Conservation (phyloP, 345 rosid genomes). For the Melastoma malabathricum region DNA sequence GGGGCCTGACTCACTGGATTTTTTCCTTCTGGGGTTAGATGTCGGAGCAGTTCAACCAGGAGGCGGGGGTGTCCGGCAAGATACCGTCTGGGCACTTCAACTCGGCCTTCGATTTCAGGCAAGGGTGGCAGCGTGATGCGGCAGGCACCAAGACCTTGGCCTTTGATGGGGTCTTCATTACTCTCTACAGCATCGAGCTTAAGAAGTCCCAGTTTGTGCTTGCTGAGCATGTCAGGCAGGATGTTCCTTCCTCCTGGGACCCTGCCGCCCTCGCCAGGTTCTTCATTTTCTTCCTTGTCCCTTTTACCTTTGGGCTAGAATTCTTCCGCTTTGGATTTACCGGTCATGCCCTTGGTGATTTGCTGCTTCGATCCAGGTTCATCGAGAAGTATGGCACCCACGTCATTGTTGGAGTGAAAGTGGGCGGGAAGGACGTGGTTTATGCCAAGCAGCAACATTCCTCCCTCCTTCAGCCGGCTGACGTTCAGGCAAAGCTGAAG, state of each 20-base stretch:
- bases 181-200: slow-evolving; percentile 32
- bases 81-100: slow-evolving; percentile 40
- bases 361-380: slow-evolving; percentile 20
- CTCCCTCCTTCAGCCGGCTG: slow-evolving; percentile 27
- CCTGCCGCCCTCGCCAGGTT: slow-evolving; percentile 35
- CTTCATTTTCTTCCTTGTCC: not conserved
- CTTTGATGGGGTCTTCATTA: slow-evolving; percentile 37
- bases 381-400: slow-evolving; percentile 35
- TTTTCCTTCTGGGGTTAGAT: slow-evolving; percentile 14
- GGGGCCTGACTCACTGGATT: not conserved
- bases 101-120: slow-evolving; percentile 28
- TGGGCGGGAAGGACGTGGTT: slow-evolving; percentile 44
- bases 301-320: not conserved
- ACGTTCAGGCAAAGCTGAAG: slow-evolving; percentile 27
- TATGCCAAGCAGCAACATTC: slow-evolving; percentile 36
- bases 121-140: slow-evolving; percentile 40
- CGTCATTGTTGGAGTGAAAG: slow-evolving; percentile 32
- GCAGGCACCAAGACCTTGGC: slow-evolving; percentile 40
- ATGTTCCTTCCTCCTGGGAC: slow-evolving; percentile 36
- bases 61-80: slow-evolving; percentile 32
- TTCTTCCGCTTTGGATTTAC: not conserved
- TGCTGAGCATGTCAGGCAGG: slow-evolving; percentile 30
- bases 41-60: slow-evolving; percentile 48
- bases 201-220: slow-evolving; percentile 34
- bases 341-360: not conserved